Evolutionary conservation across 768 basidiomycete genomes (phyloP), one percentile per base, ranked within the genome.

Genomic region (Phylloporus arenicola): DNA sequence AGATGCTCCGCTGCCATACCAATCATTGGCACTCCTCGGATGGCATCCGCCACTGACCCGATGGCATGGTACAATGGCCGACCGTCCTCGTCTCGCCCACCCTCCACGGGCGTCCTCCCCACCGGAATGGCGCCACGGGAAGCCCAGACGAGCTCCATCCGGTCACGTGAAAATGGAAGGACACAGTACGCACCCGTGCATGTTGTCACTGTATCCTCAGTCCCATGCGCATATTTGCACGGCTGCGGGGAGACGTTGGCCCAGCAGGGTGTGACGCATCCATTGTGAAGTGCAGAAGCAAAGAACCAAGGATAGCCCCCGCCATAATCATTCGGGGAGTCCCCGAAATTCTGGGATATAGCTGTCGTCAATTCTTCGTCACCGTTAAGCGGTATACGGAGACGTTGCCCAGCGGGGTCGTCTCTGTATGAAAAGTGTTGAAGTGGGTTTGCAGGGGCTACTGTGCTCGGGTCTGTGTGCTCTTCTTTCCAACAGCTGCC

Each of bases 401-500:
- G 22, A 24, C 22, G 22, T 24, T 24, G 22, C 22, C 22, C 22
- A 24, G 22, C 22, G 11, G 25, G 43, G 20, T 53, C 52, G 9
- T 49, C 33, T 14, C 34, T 22, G 39, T 45, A 45, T 2, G 43
- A 41, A 45, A 49, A 45, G 13, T 30, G 12, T 16, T 22, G 25
- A 8, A 31, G 30, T 0, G 17, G 1, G 12, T 25, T 31, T 20
- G 10, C 35, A 19, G 47, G 17, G 16, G 22, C 6, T 7, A 20
- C 43, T 3, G 38, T 9, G 11, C 19, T 16, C 1, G 30, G 8
- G 31, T 19, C n/a, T 12, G 24, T 25, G n/a, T 35, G 12, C 14
- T 45, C 43, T 41, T 49, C 43, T 35, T 49, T 53, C 52, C 52
- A 45, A 30, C 52, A 53, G 8, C 52, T 45, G 17, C 29, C 4